Evolutionary conservation across 495 filamentous ascomycete species (phyloP).

Genomic region (Monascus purpureus): DNA sequence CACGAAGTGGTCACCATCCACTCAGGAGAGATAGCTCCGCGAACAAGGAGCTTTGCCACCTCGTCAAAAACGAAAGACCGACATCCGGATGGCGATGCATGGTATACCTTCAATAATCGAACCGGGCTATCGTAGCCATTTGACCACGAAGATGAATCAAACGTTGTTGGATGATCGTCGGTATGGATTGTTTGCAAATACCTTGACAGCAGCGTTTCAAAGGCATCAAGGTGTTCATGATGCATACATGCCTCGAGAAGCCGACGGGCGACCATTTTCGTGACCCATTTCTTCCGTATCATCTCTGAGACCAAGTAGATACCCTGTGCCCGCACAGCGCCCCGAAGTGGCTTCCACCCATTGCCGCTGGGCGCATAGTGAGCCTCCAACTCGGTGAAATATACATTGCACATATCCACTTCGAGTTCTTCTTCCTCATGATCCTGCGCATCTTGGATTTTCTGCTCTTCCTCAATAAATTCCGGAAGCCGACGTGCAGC

Average conservation of each 20-base stretch:
- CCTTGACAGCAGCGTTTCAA: constrained; percentile 20
- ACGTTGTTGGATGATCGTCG: constrained; percentile 17
- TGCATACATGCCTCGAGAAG: constrained; percentile 21
- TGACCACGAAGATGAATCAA: constrained; percentile 12
- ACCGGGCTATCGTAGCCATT: constrained; percentile 14
- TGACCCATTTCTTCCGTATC: constrained; percentile 32
- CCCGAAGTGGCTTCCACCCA: constrained; percentile 53
- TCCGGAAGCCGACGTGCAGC: constrained; percentile 47
- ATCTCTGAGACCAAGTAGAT: constrained; percentile 42
- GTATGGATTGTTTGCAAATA: constrained; percentile 14
- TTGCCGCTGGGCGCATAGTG: constrained; percentile 33
- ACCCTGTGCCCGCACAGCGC: constrained; percentile 55
- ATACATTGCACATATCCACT: constrained; percentile 32
- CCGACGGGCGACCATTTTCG: constrained; percentile 15
- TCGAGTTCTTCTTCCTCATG: constrained; percentile 33
- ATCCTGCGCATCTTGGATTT: constrained; percentile 32
- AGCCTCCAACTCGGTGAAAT: constrained; percentile 55
- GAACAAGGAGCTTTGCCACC: constrained; percentile 23
- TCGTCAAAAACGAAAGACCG: constrained; percentile 26
- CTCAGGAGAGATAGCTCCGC: constrained; percentile 25
- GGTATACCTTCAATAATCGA: constrained; percentile 19
- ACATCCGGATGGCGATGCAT: constrained; percentile 7
- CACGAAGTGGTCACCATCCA: constrained; percentile 35
- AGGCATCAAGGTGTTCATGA: constrained; percentile 22
- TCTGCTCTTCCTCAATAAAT: constrained; percentile 48